These are phyloP conservation scores for Aegilops speltoides DNA, from an alignment of 176 grass and related monocot species.

Conservation along the genomic window DNA sequence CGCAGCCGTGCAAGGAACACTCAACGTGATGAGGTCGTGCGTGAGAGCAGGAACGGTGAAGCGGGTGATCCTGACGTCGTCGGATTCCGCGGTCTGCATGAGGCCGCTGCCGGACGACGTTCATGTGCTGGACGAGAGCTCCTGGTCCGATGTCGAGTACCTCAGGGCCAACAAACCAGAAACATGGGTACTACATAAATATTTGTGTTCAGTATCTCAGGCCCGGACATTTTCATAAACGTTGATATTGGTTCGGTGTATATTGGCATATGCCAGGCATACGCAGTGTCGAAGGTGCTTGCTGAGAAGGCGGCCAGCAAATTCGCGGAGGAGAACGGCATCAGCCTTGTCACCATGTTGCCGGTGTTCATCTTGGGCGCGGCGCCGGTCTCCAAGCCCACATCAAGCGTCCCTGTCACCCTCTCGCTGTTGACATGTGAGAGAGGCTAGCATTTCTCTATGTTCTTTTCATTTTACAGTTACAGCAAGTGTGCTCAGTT, in stretches of 20 bases:
- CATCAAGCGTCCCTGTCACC: slow-evolving; percentile 15
- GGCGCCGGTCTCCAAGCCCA: background rate
- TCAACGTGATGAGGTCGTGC: background rate
- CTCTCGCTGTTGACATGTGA: slow-evolving; percentile 38
- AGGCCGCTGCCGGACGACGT: background rate
- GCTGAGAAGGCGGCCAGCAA: slow-evolving; percentile 29
- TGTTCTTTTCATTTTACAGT: background rate
- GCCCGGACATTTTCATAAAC: background rate
- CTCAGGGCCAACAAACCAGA: background rate
- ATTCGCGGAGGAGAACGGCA: slow-evolving; percentile 24
- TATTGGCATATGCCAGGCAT: background rate
- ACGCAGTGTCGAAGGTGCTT: slow-evolving; percentile 38
- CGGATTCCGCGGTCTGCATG: background rate
- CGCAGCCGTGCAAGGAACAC: slow-evolving; percentile 6
- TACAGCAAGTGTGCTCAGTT: background rate
- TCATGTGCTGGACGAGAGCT: slow-evolving; percentile 8
- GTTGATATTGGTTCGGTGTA: background rate
- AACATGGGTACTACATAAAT: slow-evolving; percentile 27
- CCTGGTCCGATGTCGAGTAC: slow-evolving; percentile 35
- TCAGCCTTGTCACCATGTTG: slow-evolving; percentile 35
- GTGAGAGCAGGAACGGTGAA: slow-evolving; percentile 13
- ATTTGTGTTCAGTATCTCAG: background rate
- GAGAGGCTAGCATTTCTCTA: background rate
- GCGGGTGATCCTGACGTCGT: background rate
- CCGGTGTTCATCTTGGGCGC: slow-evolving; percentile 37